Evolutionary conservation across 2,329 filamentous ascomycete species (phyloP).

Genomic region (Fusarium sp.): DNA sequence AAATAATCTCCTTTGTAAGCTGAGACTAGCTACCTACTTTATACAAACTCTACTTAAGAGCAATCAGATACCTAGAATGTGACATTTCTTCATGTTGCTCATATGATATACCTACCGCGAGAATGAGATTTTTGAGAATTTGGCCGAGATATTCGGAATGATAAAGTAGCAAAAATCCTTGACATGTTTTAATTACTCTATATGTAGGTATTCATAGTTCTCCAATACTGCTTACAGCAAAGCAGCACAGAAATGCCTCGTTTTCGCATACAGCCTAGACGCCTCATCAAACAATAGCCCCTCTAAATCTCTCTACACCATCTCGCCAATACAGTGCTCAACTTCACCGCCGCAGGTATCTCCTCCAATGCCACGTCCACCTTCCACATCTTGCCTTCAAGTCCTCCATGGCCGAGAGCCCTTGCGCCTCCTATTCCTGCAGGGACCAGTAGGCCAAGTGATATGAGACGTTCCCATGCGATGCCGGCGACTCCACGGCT

Average conservation of each 20-base stretch:
- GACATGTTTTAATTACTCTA: not conserved
- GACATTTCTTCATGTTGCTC: not conserved
- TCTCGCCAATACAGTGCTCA: constrained; percentile 70
- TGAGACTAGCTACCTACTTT: not conserved
- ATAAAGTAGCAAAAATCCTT: not conserved
- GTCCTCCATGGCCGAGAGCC: constrained; percentile 61
- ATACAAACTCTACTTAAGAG: not conserved
- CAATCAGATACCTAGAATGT: not conserved
- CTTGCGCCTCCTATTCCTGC: constrained; percentile 68
- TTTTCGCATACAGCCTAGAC: not conserved
- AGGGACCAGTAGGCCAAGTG: constrained; percentile 76
- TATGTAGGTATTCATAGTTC: not conserved
- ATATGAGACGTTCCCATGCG: constrained; percentile 80
- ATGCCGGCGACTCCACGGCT: constrained; percentile 77
- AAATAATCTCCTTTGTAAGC: not conserved
- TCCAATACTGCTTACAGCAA: not conserved
- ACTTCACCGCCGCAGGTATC: constrained; percentile 72
- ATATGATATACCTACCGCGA: not conserved
- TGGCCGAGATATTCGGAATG: not conserved
- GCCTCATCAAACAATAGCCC: constrained; percentile 10
- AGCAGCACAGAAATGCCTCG: not conserved
- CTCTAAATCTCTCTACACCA: constrained; percentile 81
- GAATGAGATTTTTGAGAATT: not conserved
- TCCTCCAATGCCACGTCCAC: constrained; percentile 84
- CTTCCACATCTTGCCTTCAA: constrained; percentile 77